Base-by-base conservation (phyloP, 2,329 filamentous ascomycete species). In the Atkinsonella texensis region DNA sequence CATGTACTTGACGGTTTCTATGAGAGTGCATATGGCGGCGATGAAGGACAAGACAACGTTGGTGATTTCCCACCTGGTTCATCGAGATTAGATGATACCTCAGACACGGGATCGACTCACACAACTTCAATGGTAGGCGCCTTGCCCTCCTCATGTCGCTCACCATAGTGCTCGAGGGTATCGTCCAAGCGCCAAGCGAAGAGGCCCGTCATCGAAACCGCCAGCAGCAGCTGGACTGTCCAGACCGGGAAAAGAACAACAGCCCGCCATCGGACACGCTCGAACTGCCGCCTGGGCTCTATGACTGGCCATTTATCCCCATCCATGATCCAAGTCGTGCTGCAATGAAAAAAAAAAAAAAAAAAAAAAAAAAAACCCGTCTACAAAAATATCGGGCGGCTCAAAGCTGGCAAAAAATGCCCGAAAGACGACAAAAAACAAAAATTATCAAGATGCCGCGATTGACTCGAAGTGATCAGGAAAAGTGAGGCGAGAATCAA, bases 141-240 rank as follows among this genome's bases (percentile, higher is more conserved):
- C n/a, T 66, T 57, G 28, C 69, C 70, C 33, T 62, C 64, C 28
- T 65, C 62, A 32, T 71, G 58, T 38, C 69, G 58, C 3, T 72
- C 69, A n/a, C 70, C 60, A 56, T 70, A 73, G 10, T 68, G 64
- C 18, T 65, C 65, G 31, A 74, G 58, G 0, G 74, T 76, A 45
- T 71, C 66, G 31, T 72, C 73, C 8, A 81, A 66, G 12, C 76
- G 70, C 63, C 74, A 78, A 31, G 74, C 67, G 56, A 80, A 80
- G 8, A 80, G 62, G 13, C 72, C 76, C 60, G 77, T 69, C 52
- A 77, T 62, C 40, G 68, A 59, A 48, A 74, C 58, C 43, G 76
- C 62, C 17, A 79, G 62, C 3, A 63, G 57, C 4, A 75, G 60
- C 60, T 81, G 76, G 5, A 73, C 55, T 8, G 63, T 58, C 77